These are phyloP conservation scores for Colletotrichum coccodes DNA, from an alignment of 2,329 filamentous ascomycete genomes.

Conservation along the genomic window DNA sequence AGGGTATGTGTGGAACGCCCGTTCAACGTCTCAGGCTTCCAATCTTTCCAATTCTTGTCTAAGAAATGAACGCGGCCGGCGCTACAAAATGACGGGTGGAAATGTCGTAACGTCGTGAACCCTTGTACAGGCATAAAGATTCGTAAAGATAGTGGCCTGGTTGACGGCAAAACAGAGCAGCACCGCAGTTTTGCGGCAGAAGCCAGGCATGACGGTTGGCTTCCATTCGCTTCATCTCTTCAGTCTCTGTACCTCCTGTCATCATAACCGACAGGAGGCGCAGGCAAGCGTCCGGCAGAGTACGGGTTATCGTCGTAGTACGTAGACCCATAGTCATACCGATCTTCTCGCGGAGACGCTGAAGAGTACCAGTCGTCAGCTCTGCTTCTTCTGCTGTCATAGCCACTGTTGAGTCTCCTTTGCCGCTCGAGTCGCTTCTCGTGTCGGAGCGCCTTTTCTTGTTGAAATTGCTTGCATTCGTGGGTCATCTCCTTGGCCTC, in stretches of 20 bases:
- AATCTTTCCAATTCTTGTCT: neutral
- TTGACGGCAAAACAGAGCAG: neutral
- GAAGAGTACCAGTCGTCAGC: constrained; percentile 57
- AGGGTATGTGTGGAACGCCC: constrained; percentile 10
- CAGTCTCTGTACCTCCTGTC: constrained; percentile 45
- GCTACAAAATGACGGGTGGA: neutral
- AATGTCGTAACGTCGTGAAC: constrained; percentile 4
- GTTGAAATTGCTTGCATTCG: constrained; percentile 59
- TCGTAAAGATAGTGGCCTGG: neutral
- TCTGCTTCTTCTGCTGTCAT: constrained; percentile 47
- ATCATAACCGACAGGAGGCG: constrained; percentile 50
- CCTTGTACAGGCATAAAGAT: neutral
- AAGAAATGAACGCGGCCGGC: neutral
- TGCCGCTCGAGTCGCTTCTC: constrained; percentile 55
- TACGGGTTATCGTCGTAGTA: constrained; percentile 61
- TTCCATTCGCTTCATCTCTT: neutral
- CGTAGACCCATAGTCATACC: constrained; percentile 53
- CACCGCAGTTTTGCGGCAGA: neutral
- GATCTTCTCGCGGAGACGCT: constrained; percentile 48
- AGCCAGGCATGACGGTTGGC: neutral
- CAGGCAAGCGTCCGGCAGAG: constrained; percentile 50
- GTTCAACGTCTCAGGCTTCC: constrained; percentile 1
- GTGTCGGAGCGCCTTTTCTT: constrained; percentile 61
- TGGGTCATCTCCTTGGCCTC: constrained; percentile 61
- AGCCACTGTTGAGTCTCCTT: constrained; percentile 41